These are phyloP conservation scores for Allium cepa DNA, from an alignment of 106 monocot species.

Conservation along the genomic window DNA sequence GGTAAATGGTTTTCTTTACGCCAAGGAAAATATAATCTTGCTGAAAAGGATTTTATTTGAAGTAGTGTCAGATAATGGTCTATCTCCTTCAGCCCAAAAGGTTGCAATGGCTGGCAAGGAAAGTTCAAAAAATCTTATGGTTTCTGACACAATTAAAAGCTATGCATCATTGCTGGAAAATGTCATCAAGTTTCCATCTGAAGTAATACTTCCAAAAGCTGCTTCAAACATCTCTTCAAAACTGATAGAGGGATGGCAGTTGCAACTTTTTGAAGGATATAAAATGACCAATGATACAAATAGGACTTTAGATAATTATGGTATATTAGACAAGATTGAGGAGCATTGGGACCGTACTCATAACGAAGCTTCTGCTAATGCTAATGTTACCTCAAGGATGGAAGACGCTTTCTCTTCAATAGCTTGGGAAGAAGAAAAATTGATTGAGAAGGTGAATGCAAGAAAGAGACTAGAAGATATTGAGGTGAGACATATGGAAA, in stretches of 20 bases:
- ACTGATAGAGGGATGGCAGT: slow-evolving; percentile 71
- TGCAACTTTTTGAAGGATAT: slow-evolving; percentile 54
- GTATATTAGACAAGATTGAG: slow-evolving; percentile 53
- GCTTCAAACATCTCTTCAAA: slow-evolving; percentile 38
- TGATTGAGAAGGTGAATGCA: slow-evolving; percentile 31
- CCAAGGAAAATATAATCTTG: slow-evolving; percentile 54
- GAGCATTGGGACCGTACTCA: slow-evolving; percentile 45
- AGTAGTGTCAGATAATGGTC: slow-evolving; percentile 45
- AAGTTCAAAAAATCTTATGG: slow-evolving; percentile 70
- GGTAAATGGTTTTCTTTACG: slow-evolving; percentile 67
- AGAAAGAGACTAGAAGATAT: slow-evolving; percentile 75
- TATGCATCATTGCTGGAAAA: slow-evolving; percentile 72
- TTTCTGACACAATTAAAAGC: slow-evolving; percentile 62
- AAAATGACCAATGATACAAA: slow-evolving; percentile 13
- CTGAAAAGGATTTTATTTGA: slow-evolving; percentile 38
- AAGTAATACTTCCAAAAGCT: slow-evolving; percentile 42
- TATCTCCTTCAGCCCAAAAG: slow-evolving; percentile 46
- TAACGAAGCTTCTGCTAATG: slow-evolving; percentile 12
- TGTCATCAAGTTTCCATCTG: slow-evolving; percentile 71
- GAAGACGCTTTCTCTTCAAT: slow-evolving; percentile 57
- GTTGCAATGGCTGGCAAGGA: slow-evolving; percentile 49
- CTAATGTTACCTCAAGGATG: slow-evolving; percentile 16
- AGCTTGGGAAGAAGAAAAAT: slow-evolving; percentile 74
- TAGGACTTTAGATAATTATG: slow-evolving; percentile 13
- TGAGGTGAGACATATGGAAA: slow-evolving; percentile 44